phyloP scores from a whole-genome alignment of 305 asterid genomes.

The Fraxinus greggii region DNA sequence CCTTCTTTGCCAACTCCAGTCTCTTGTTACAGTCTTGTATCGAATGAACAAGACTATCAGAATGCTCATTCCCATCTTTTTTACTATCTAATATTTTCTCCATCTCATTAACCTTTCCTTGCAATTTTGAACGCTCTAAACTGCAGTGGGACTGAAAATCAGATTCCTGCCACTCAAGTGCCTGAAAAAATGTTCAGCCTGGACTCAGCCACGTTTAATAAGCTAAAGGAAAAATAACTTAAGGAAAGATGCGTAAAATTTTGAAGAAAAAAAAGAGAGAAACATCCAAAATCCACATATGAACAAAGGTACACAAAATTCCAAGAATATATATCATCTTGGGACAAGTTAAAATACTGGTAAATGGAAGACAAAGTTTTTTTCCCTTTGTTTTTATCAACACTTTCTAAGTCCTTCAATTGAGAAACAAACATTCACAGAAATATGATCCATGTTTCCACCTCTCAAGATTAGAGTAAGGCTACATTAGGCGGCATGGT shows the following conservation, averaged over 20 bases:
- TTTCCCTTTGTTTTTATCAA: not conserved
- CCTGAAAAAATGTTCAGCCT: conserved; percentile 39
- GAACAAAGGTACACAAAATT: not conserved
- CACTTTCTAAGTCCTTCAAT: not conserved
- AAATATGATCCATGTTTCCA: not conserved
- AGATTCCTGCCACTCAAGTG: conserved; percentile 51
- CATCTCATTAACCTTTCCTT: conserved; percentile 54
- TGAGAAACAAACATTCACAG: not conserved
- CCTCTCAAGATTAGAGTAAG: not conserved
- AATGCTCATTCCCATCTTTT: conserved; percentile 27
- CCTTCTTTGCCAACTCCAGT: conserved; percentile 58
- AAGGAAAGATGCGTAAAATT: conserved; percentile 3
- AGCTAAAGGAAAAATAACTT: conserved; percentile 10
- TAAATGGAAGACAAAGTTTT: not conserved
- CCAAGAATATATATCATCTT: not conserved
- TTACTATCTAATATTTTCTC: conserved; percentile 41
- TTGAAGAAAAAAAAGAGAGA: not conserved
- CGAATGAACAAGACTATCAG: conserved; percentile 30
- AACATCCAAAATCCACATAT: not conserved
- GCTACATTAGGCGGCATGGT: not conserved
- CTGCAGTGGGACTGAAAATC: conserved; percentile 39
- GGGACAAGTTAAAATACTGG: not conserved
- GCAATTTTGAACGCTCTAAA: conserved; percentile 45
- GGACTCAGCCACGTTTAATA: conserved; percentile 17
- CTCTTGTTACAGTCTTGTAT: conserved; percentile 39